These are phyloP conservation scores for Tricholomella constricta DNA, from an alignment of 768 basidiomycete genomes.

Conservation along the genomic window DNA sequence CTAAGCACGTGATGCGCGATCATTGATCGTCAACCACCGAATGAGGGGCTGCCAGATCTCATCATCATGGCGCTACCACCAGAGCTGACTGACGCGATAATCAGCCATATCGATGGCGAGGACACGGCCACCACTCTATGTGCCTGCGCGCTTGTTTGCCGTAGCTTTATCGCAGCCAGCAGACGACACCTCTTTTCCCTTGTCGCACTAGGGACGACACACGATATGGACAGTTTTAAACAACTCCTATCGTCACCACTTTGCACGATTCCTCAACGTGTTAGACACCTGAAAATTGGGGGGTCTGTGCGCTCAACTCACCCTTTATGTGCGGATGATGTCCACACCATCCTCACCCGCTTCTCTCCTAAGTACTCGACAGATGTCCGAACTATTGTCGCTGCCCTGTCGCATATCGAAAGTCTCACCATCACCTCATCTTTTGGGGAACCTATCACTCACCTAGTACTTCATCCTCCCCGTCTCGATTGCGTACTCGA, in stretches of 20 bases:
- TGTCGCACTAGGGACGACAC: not conserved
- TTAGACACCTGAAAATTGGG: not conserved
- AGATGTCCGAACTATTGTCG: no score
- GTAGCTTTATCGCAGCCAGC: not conserved
- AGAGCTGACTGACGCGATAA: conserved; percentile 1
- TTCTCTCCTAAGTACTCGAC: no score
- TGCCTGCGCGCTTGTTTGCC: not conserved
- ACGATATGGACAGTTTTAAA: not conserved
- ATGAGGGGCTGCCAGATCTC: not conserved
- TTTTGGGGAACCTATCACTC: no score
- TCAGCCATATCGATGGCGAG: not conserved
- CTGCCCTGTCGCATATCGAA: no score
- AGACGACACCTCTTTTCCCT: not conserved
- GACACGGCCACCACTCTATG: not conserved
- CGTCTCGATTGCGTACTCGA: not conserved
- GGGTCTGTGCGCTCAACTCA: no score
- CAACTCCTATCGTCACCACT: not conserved
- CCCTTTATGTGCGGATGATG: no score
- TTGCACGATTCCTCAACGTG: not conserved
- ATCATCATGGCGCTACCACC: not conserved
- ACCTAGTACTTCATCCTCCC: not conserved
- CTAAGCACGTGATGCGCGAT: no score
- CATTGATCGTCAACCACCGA: no score
- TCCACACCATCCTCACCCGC: not conserved
- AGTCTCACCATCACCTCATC: no score